Evolutionary conservation across 768 basidiomycete species (phyloP), one percentile per base, ranked within the genome.

Genomic region (Tulasnella sp.): DNA sequence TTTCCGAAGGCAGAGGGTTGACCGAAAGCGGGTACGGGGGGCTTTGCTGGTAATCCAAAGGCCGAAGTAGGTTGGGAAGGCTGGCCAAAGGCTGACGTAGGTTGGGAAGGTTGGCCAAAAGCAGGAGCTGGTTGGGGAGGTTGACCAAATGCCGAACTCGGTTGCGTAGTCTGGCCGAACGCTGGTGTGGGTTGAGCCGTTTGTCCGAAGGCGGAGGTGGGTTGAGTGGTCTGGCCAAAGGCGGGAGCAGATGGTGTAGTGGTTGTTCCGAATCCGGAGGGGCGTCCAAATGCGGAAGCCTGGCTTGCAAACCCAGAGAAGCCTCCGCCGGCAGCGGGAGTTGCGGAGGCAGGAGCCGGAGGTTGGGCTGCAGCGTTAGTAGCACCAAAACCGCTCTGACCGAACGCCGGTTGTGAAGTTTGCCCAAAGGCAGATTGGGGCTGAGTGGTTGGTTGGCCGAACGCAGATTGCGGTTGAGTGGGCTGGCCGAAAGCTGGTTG

Each of bases 201-300:
- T 31, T 62, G 83, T 34, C 52, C 68, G 39, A 80, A 76, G 5
- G 62, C 79, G 1, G 76, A 68, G 14, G 62, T 46, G 21, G 79
- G 52, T 38, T 73, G 58, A 58, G 46, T 58, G 19, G 79, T 48
- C 48, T 77, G 74, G 34, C 74, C 73, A 80, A 76, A 76, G 16
- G 71, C 12, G 12, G 58, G 58, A 3, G 58, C 82, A 16, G 86
- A 82, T 19, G 85, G 83, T 14, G 84, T 81, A 10, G 85, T 84
- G 76, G 86, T 86, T 0, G 87, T 87, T 62, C 86, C 84, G 78
- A 92, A 92, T 1, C 89, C 89, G 7, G 88, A 85, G 5, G 88
- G 86, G 6, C 90, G 88, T 80, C 88, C 89, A 79, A 90, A 87
- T 34, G 90, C 78, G 42, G 87, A 84, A 21, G 81, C 44, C 72